Evolutionary conservation across 371 early-diverging fungal genomes (phyloP).

Genomic region (Nematocida major): DNA sequence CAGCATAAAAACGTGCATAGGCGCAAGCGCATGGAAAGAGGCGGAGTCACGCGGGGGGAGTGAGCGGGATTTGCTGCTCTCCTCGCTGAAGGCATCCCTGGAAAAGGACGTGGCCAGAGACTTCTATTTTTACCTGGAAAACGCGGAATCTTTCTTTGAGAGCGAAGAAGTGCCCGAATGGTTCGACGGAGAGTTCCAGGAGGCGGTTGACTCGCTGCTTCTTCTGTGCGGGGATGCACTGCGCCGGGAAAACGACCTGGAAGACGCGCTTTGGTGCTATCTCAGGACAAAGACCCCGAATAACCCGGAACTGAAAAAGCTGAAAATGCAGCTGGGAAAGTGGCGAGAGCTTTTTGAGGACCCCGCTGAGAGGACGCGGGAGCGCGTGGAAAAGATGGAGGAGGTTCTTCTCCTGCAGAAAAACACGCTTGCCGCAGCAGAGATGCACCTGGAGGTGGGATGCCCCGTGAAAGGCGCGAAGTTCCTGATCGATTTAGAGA

Average conservation of each 20-base stretch:
- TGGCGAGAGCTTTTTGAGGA: conserved; percentile 39
- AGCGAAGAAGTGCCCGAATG: not conserved
- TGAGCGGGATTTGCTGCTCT: not conserved
- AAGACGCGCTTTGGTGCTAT: conserved; percentile 38
- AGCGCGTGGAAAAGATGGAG: conserved; percentile 7
- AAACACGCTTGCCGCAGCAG: not conserved
- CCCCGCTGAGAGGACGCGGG: not conserved
- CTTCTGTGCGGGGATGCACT: not conserved
- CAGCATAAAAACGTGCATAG: not conserved
- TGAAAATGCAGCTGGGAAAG: conserved; percentile 10
- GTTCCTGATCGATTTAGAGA: not conserved
- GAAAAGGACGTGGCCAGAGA: conserved; percentile 1
- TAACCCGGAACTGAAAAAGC: not conserved
- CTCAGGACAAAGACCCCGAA: not conserved
- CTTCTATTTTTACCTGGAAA: not conserved
- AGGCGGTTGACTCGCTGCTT: not conserved
- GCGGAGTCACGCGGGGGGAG: too few species aligned
- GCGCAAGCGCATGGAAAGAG: not conserved
- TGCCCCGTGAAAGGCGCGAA: not conserved
- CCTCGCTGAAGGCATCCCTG: not conserved
- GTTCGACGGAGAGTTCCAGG: not conserved
- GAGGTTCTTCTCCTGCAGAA: conserved; percentile 16
- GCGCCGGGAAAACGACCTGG: not conserved
- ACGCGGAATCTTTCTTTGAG: not conserved
- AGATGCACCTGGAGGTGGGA: conserved; percentile 27